Evolutionary conservation across 352 stramenopile genomes (phyloP), one percentile per base, ranked within the genome.

Genomic region (Phytophthora melonis): DNA sequence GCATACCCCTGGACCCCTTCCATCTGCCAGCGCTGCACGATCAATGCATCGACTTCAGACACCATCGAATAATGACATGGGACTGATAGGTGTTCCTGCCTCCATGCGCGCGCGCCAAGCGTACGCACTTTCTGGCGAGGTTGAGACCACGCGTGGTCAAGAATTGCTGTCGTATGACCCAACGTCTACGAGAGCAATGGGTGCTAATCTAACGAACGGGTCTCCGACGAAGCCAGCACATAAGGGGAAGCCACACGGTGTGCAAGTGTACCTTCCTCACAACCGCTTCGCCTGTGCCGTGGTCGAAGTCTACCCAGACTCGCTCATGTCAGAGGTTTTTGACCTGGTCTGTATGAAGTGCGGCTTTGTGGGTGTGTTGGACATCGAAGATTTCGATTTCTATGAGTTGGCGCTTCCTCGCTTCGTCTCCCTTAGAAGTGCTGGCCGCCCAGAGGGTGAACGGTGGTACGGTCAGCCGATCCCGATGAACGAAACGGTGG

Each of bases 241-340:
- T 32, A 77, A 63, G 30, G 80, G 70, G 4, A 85, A 82, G 32
- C 1, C 77, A 52, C 72, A 84, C 21, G 80, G 79, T 3, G 66
- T 96, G 57, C 85, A 93, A 72, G 87, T 97, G 27, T 97, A 97
- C 63, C 74, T 97, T 8, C 87, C 90, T 6, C 87, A 94, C 21
- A 97, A 97, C 49, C 86, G 90, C 11, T 97, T 97, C 68, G 88
- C 86, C 0, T 95, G 83, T 47, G 86, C 96, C 25, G 82, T 90
- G 18, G 71, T 96, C n/a, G 82, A 91, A 59, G 78, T 92, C 19
- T 80, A 82, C 67, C 58, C 86, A 1, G 83, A 61, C 21, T 81
- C 77, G n/a, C 59, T 82, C 10, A 78, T 96, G 77, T 86, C 84
- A 1, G 87, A 95, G 59, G 55, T 96, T 18, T 96, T 96, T 50